phyloP scores from a whole-genome alignment of 2,329 filamentous ascomycete species.

The Dactylonectria estremocensis region DNA sequence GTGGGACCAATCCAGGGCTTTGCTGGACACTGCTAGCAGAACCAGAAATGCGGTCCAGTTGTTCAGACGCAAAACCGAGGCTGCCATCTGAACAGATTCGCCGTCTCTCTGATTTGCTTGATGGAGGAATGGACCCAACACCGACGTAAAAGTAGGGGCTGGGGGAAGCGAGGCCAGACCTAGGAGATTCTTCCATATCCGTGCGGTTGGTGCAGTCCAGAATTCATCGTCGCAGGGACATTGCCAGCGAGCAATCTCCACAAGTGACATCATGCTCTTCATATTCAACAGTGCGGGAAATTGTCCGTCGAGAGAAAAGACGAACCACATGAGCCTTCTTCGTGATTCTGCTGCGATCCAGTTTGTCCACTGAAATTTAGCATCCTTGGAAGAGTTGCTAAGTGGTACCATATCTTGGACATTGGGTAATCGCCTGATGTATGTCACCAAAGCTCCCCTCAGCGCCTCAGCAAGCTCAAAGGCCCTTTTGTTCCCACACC shows the following conservation, averaged over 20 bases:
- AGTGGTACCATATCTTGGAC: background rate
- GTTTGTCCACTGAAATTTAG: background rate
- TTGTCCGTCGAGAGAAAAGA: slow-evolving; percentile 6
- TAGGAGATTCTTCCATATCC: slow-evolving; percentile 7
- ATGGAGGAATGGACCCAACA: background rate
- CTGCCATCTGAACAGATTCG: background rate
- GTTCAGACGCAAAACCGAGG: background rate
- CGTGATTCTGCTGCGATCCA: slow-evolving; percentile 2
- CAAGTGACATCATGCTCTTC: slow-evolving; percentile 1
- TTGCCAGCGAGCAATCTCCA: background rate
- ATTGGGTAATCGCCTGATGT: background rate
- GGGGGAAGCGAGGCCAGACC: background rate
- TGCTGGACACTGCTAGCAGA: background rate
- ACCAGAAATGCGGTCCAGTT: slow-evolving; percentile 7
- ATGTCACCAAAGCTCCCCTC: background rate
- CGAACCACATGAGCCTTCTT: slow-evolving; percentile 9
- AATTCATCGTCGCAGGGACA: slow-evolving; percentile 15
- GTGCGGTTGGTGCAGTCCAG: background rate
- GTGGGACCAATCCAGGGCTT: slow-evolving; percentile 5
- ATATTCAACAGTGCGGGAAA: slow-evolving; percentile 1
- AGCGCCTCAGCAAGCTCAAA: slow-evolving; percentile 9
- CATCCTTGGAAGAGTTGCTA: background rate
- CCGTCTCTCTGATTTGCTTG: background rate
- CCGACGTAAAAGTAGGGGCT: background rate
- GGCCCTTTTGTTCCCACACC: slow-evolving; percentile 15